Conservation (phyloP, 495 filamentous ascomycete species). For the Aspergillus taichungensis region DNA sequence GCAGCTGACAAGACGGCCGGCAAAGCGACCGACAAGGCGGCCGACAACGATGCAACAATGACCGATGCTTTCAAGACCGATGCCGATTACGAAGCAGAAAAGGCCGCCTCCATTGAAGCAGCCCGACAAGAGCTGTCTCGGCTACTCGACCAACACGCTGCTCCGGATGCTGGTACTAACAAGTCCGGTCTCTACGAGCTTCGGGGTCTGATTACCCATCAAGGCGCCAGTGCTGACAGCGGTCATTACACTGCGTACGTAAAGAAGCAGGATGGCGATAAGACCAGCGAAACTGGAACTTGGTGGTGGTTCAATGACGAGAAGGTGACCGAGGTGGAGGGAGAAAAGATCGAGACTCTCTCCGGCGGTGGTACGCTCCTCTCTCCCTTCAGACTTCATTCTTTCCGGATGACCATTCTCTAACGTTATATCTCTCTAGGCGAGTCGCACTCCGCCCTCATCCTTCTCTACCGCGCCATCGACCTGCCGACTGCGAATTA, state of each 20-base stretch:
- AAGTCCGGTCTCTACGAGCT: constrained; percentile 91
- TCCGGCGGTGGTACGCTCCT: constrained; percentile 69
- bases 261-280: constrained; percentile 70
- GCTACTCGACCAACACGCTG: constrained; percentile 61
- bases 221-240: constrained; percentile 92
- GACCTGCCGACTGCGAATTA: constrained; percentile 48
- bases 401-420: neutral
- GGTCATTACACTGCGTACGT: constrained; percentile 97
- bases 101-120: constrained; percentile 56
- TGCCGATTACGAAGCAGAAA: constrained; percentile 81
- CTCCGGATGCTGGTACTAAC: constrained; percentile 73
- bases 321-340: constrained; percentile 85
- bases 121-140: constrained; percentile 78
- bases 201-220: constrained; percentile 91
- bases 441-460: constrained; percentile 89
- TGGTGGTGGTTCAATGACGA: constrained; percentile 99
- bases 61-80: constrained; percentile 79
- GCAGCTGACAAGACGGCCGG: constrained; percentile 33
- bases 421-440: constrained; percentile 34
- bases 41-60: constrained; percentile 61
- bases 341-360: constrained; percentile 83
- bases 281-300: constrained; percentile 74
- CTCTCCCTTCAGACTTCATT: neutral
- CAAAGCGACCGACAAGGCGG: no score
- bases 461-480: constrained; percentile 85